These are phyloP conservation scores for Trichophyton mentagrophytes DNA, from an alignment of 2,329 filamentous ascomycete genomes.

Conservation along the genomic window DNA sequence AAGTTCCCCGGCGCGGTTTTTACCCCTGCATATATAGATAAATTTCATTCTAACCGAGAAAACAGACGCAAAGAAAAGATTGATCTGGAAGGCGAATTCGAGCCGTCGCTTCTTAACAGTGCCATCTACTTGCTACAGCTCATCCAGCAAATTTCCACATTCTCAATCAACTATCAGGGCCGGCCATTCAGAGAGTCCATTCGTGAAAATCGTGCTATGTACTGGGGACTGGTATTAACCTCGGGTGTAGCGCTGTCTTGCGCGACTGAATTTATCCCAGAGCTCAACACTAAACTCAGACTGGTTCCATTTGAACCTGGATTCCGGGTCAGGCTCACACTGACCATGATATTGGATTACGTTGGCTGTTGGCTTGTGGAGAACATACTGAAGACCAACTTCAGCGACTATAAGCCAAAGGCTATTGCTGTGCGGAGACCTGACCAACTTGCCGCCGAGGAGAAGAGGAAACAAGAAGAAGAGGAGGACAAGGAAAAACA, in stretches of 20 bases:
- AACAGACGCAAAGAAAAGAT: conserved; percentile 44
- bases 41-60: background rate
- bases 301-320: conserved; percentile 79
- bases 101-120: conserved; percentile 85
- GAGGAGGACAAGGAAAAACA: conserved; percentile 24
- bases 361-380: conserved; percentile 78
- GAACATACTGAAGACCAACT: conserved; percentile 67
- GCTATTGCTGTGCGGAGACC: conserved; percentile 79
- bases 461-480: conserved; percentile 51
- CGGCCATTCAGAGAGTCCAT: conserved; percentile 94
- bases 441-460: conserved; percentile 73
- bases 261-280: conserved; percentile 87
- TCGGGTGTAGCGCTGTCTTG: conserved; percentile 85
- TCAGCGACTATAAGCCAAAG: conserved; percentile 84
- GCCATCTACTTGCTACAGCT: conserved; percentile 94
- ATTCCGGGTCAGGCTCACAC: conserved; percentile 78
- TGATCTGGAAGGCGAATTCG: conserved; percentile 89
- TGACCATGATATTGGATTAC: conserved; percentile 79
- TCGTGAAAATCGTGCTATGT: conserved; percentile 94
- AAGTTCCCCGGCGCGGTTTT: conserved; percentile 31
- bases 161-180: conserved; percentile 98
- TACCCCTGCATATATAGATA: background rate
- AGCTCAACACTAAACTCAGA: conserved; percentile 85
- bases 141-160: conserved; percentile 97
- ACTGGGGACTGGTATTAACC: conserved; percentile 85